A percentile compares a stretch with the other conserved stretches of the same genome.
Evolutionary conservation across 495 filamentous ascomycete genomes (phyloP).

Genomic region (Daldinia caldariorum): DNA sequence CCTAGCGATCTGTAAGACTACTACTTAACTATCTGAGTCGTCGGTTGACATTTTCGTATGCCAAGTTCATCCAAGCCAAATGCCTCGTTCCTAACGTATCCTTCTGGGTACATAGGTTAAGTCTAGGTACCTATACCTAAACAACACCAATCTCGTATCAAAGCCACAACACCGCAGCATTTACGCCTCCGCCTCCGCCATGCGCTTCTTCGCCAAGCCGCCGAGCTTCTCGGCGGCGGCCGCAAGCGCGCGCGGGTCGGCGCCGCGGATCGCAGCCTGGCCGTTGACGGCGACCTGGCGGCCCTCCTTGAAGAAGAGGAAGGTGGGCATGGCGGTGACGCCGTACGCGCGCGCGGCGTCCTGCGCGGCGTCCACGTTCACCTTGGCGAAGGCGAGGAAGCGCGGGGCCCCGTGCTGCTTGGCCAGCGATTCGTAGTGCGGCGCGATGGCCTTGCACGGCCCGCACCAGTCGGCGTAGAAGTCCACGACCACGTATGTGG

Average conservation of each 20-base stretch:
- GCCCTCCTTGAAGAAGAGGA: constrained; percentile 83
- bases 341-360: constrained; percentile 59
- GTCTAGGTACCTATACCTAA: not conserved
- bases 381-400: constrained; percentile 66
- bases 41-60: not conserved
- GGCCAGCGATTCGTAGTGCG: constrained; percentile 65
- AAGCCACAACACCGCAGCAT: not conserved
- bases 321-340: constrained; percentile 76
- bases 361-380: constrained; percentile 64
- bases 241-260: constrained; percentile 47
- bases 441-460: constrained; percentile 74
- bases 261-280: constrained; percentile 49
- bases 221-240: constrained; percentile 49
- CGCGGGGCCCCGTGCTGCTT: constrained; percentile 52
- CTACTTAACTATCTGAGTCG: not conserved
- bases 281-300: constrained; percentile 70
- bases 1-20: not conserved
- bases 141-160: not conserved
- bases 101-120: no score
- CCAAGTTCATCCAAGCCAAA: not conserved
- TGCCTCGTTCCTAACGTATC: not conserved
- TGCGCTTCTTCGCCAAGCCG: constrained; percentile 48
- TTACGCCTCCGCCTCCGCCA: constrained; percentile 23
- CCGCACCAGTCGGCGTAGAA: constrained; percentile 73
- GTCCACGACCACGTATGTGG: constrained; percentile 57